These are phyloP conservation scores for Paxillus rubicundulus DNA, from an alignment of 768 basidiomycete species.

Conservation along the genomic window DNA sequence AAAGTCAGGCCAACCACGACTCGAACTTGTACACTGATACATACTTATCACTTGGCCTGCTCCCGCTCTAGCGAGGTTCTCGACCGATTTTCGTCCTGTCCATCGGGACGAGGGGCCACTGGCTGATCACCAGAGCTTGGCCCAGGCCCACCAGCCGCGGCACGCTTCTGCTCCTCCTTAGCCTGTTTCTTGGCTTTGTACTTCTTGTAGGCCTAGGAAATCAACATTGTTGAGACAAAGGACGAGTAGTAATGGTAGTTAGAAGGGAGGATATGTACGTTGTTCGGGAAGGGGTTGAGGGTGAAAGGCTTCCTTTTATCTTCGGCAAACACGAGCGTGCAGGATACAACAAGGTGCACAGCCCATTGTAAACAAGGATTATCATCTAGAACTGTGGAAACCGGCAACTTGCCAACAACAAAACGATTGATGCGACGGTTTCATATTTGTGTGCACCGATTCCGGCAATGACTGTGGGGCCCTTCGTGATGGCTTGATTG, in stretches of 20 bases:
- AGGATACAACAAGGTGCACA: not conserved
- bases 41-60: slow-evolving; percentile 9
- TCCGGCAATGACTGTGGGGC: no score
- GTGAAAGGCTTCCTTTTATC: not conserved
- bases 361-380: not conserved
- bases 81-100: not conserved
- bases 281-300: not conserved
- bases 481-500: no score
- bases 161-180: slow-evolving; percentile 14
- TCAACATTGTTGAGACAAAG: slow-evolving; percentile 4
- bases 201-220: slow-evolving; percentile 20
- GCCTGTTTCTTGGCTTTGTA: slow-evolving; percentile 24
- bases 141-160: not conserved
- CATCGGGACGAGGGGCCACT: not conserved
- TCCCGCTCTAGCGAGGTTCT: not conserved
- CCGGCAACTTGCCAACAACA: not conserved
- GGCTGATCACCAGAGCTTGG: not conserved
- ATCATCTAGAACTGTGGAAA: not conserved
- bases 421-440: not conserved
- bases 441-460: not conserved
- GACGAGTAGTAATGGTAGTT: not conserved
- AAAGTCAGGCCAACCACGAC: not conserved
- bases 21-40: not conserved
- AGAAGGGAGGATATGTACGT: not conserved
- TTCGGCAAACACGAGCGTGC: not conserved